Percentiles rank a stretch among this genome's conserved stretches.
Evolutionary conservation across 2,329 filamentous ascomycete species (phyloP).

Genomic region (Aureobasidium subglaciale): DNA sequence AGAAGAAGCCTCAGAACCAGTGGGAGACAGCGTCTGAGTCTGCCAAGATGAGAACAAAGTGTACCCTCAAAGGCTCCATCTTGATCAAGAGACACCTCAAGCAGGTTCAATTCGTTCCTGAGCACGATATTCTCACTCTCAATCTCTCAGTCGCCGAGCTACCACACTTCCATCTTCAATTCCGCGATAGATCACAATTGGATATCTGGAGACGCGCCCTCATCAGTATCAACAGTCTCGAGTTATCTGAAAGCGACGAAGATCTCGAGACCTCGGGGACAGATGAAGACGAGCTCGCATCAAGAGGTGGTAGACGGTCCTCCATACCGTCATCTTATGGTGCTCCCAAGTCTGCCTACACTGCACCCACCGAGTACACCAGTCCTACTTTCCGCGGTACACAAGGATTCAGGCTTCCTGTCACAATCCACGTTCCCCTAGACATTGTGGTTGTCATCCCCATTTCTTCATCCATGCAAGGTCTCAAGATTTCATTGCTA

Average conservation of each 20-base stretch:
- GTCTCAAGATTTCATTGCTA: constrained; percentile 93
- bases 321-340: constrained; percentile 74
- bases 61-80: constrained; percentile 93
- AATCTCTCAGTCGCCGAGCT: constrained; percentile 87
- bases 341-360: constrained; percentile 72
- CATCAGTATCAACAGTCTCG: constrained; percentile 67
- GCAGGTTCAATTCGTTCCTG: constrained; percentile 63
- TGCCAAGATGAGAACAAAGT: constrained; percentile 58
- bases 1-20: constrained; percentile 69
- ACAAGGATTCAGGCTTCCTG: constrained; percentile 39
- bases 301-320: constrained; percentile 57
- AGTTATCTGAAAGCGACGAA: constrained; percentile 55
- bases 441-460: constrained; percentile 96
- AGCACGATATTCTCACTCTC: constrained; percentile 80
- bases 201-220: constrained; percentile 88
- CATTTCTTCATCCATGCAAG: constrained; percentile 97
- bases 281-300: constrained; percentile 70
- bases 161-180: constrained; percentile 88
- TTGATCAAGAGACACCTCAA: constrained; percentile 97
- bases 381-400: constrained; percentile 45
- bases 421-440: constrained; percentile 75
- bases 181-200: constrained; percentile 73
- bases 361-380: constrained; percentile 87
- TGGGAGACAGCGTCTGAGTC: constrained; percentile 44
- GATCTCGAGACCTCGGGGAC: constrained; percentile 76